Evolutionary conservation across 164 flowering plant species (phyloP).

Genomic region (Malania oleifera): DNA sequence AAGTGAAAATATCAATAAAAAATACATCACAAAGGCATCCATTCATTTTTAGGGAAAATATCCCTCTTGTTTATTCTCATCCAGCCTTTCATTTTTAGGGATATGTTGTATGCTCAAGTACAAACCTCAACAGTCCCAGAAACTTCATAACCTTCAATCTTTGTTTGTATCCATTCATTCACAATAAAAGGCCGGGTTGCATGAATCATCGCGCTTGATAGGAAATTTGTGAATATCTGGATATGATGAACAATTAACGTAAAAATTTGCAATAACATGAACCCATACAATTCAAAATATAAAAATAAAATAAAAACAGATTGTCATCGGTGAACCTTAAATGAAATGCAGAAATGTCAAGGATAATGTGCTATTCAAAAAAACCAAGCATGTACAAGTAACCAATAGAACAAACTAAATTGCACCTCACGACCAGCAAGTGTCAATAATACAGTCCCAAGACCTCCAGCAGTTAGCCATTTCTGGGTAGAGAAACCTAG

Average conservation of each 20-base stretch:
- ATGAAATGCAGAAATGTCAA: background rate
- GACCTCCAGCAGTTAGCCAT: conserved; percentile 98
- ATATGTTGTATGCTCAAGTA: conserved; percentile 4
- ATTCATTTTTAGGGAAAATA: background rate
- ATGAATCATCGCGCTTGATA: conserved; percentile 94
- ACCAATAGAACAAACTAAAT: conserved; percentile 1
- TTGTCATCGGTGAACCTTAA: background rate
- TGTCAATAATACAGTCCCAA: conserved; percentile 93
- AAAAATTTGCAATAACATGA: conserved; percentile 1
- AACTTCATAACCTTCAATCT: conserved; percentile 95
- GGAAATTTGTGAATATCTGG: conserved; percentile 93
- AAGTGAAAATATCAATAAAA: background rate
- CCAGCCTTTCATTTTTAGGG: background rate
- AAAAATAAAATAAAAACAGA: background rate
- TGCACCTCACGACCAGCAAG: conserved; percentile 98
- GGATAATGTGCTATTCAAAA: background rate
- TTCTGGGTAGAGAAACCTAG: conserved; percentile 97
- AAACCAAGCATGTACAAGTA: background rate
- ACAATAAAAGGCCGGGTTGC: conserved; percentile 88
- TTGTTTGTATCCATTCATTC: conserved; percentile 95
- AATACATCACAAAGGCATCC: too few relatives aligned
- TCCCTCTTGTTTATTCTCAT: background rate
- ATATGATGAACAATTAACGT: conserved; percentile 1
- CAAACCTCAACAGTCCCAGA: conserved; percentile 99
- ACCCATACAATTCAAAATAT: background rate